Conservation (phyloP, 2,329 filamentous ascomycete species). For the Beauveria sp. region DNA sequence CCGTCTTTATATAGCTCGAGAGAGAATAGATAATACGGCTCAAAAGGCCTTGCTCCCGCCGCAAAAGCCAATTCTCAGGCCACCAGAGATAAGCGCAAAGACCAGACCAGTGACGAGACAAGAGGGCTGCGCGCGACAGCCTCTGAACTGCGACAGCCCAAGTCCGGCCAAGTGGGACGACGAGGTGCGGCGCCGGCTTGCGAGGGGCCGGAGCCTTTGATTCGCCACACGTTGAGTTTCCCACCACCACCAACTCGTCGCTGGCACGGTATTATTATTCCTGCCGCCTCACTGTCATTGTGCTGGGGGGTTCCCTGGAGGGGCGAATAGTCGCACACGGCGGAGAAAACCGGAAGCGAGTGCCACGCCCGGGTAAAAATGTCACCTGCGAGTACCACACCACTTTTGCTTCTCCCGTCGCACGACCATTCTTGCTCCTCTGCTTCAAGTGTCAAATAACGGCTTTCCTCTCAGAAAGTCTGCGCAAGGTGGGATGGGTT, state of each 20-base stretch:
- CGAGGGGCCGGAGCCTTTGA: slow-evolving; percentile 5
- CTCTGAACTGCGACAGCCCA: neutral
- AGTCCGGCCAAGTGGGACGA: slow-evolving; percentile 5
- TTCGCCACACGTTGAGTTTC: neutral
- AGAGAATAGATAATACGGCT: neutral
- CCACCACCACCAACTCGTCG: neutral
- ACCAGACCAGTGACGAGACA: neutral
- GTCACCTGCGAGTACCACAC: slow-evolving; percentile 6
- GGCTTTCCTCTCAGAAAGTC: neutral
- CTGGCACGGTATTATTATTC: neutral
- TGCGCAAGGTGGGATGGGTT: neutral
- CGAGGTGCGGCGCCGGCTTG: neutral
- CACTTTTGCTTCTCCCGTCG: neutral
- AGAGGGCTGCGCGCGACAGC: slow-evolving; percentile 1
- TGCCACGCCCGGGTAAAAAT: neutral
- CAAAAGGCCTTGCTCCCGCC: neutral
- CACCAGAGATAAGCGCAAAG: slow-evolving; percentile 10
- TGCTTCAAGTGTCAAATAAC: neutral
- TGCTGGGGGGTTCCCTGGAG: neutral
- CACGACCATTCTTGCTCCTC: neutral
- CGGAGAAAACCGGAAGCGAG: slow-evolving; percentile 9
- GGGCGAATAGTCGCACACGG: neutral
- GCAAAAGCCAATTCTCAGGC: slow-evolving; percentile 6
- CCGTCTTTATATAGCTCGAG: slow-evolving; percentile 6
- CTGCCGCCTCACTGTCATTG: slow-evolving; percentile 4